Base-by-base conservation (phyloP, 2,329 filamentous ascomycete genomes). In the Hypoxylon sp. region DNA sequence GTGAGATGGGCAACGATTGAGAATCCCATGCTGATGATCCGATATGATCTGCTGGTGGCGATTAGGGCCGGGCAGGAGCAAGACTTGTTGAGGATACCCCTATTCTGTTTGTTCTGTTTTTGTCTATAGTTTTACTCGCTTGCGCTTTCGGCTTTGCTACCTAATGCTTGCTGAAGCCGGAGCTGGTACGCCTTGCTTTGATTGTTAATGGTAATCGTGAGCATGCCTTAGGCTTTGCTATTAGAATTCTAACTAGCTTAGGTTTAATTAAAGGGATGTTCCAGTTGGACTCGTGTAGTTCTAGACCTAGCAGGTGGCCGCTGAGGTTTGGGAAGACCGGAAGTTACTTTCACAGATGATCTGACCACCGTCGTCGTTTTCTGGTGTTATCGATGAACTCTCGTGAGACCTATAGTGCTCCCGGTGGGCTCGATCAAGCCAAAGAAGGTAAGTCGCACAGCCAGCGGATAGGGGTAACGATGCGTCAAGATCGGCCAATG, bases 1-100 rank as follows among this genome's bases (percentile, higher is more conserved):
- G 70, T 81, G 70, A 77, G 62, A 43, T 21, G 38, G 38, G 38
- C 14, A 23, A 43, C 17, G 38, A 32, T 7, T 2, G 1, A 50
- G 46, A 19, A 43, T 25, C 6, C 23, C 17, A 30, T 36, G n/a
- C 23, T 21, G 17, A 50, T 43, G 34, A 60, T 43, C 23, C 23
- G 1, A 60, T 23, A 60, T 23, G 34, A 11, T 11, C 45, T 41
- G 38, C 3, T 57, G 25, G 50, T 53, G 32, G 51, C 34, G 28
- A 21, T 10, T 58, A 19, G n/a, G 13, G 34, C n/a, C 43, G 43
- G 53, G 30, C 9, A 58, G 17, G 43, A 50, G 17, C n/a, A 51
- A 51, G 19, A 41, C 45, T 52, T 59, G 49, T 59, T 63, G 53
- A 62, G 59, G 59, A 67, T 67, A 67, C 63, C 63, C 63, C 59